These are phyloP conservation scores for Filobasidium wieringae DNA, from an alignment of 768 basidiomycete species.

Conservation along the genomic window DNA sequence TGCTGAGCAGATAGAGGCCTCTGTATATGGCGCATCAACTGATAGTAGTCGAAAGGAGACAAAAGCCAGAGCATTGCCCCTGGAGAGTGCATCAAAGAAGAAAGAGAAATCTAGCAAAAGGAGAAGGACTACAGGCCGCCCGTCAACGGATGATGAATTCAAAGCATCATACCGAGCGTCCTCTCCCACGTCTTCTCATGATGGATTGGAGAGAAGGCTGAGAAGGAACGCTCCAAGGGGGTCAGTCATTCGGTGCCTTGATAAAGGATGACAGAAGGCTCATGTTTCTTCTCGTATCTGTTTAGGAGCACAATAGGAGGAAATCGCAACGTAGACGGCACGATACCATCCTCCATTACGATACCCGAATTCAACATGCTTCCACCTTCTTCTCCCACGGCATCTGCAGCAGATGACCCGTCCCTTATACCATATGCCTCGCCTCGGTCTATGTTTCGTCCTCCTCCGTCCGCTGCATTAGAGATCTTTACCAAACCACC, in stretches of 20 bases:
- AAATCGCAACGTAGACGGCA: neutral
- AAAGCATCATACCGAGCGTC: neutral
- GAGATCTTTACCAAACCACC: slow-evolving; percentile 13
- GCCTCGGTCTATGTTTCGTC: slow-evolving; percentile 11
- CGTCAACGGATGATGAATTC: neutral
- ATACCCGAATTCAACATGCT: neutral
- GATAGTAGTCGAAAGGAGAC: no score
- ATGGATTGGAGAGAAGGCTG: neutral
- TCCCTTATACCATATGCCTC: neutral
- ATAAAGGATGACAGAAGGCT: neutral
- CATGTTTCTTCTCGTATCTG: neutral
- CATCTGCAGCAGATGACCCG: neutral
- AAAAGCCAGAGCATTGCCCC: no score
- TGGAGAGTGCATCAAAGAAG: no score
- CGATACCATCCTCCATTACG: neutral
- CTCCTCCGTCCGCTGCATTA: slow-evolving; percentile 15
- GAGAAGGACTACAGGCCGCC: no score
- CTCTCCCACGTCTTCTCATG: neutral
- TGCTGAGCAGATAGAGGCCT: no score
- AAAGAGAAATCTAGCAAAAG: no score
- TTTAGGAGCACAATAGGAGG: neutral
- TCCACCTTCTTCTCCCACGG: neutral
- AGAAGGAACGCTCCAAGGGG: neutral
- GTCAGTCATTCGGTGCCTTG: neutral
- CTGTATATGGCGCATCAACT: no score